Evolutionary conservation across 139 green algal species (phyloP).

Genomic region (Edaphochlamys debaryana): DNA sequence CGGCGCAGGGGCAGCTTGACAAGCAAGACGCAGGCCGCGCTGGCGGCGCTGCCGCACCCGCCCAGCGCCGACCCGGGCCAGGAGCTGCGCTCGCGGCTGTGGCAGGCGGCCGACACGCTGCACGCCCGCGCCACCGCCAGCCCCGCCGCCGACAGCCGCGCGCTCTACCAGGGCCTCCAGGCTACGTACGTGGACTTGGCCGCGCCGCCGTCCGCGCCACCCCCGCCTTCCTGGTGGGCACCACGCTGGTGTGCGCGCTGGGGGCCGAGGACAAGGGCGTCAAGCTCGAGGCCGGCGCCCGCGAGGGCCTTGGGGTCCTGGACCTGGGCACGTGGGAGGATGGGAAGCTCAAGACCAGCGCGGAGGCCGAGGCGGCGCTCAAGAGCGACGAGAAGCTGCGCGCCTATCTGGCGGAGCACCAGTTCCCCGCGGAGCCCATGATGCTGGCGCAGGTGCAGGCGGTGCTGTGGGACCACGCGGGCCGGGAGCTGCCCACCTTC

Average conservation of each 20-base stretch:
- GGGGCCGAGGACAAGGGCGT: neutral
- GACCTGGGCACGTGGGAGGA: neutral
- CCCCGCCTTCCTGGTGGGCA: slow-evolving; percentile 9
- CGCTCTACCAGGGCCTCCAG: neutral
- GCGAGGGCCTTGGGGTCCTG: too few relatives aligned
- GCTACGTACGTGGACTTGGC: neutral
- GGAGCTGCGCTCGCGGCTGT: neutral
- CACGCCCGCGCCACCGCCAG: neutral
- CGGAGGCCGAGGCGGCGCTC: neutral
- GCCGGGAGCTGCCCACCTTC: slow-evolving; percentile 45
- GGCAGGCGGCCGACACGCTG: neutral
- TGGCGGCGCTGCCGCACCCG: too few relatives aligned
- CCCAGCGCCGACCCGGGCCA: too few relatives aligned
- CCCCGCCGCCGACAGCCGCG: neutral
- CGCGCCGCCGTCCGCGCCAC: neutral
- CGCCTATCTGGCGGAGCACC: neutral
- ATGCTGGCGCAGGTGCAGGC: neutral
- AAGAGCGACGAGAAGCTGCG: neutral
- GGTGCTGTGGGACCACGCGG: slow-evolving; percentile 2
- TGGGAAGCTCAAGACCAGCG: neutral
- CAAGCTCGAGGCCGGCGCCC: too few relatives aligned
- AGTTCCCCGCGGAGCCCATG: neutral
- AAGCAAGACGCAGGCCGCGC: too few relatives aligned
- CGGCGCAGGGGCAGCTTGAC: neutral
- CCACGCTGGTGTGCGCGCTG: neutral